Evolutionary conservation across 352 stramenopile genomes (phyloP), one percentile per base, ranked within the genome.

Genomic region (Globisporangium middletonii): DNA sequence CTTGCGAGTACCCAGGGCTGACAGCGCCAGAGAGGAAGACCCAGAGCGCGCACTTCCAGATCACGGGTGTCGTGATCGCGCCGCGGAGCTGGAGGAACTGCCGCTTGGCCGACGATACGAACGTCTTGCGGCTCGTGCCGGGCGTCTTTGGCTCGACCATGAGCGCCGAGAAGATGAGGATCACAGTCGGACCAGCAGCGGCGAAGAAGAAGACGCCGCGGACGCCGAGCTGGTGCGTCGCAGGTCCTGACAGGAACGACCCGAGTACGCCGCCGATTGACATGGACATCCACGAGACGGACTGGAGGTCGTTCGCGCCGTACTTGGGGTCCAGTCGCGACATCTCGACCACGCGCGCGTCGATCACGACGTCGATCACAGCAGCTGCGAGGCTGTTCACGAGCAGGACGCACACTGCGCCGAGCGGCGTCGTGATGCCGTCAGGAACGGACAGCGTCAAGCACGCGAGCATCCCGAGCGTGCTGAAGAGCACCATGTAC

Each of bases 21-120:
- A 88, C 96, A 9, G 94, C 90, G 68, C 97, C 87, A 53, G 94
- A 98, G 1, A 98, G 68, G 62, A 98, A 98, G 4, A 99, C 71
- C 77, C 97, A 99, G 1, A 98, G 67, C n/a, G 95, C 88, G 38
- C 95, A 97, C 71, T 97, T 97, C 85, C 89, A 98, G 61, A 99
- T 97, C 16, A 94, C 84, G 2, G 86, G 86, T 45, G 94, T 89
- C 57, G 69, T 68, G 51, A 98, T 76, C 7, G 91, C 89, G 33
- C 74, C 62, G 65, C 83, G 92, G 2, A 98, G 68, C 45, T 87
- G 73, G 13, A 53, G 57, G 26, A 88, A 53, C 47, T 90, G 80
- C 18, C 58, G 66, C 44, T 72, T 83, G 0, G 80, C 77, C 1
- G 77, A 83, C 8, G 61, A 58, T 23, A 78, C 64, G 58, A 86